Conservation (phyloP, 306 rosid genomes). For the Castanea crenata region DNA sequence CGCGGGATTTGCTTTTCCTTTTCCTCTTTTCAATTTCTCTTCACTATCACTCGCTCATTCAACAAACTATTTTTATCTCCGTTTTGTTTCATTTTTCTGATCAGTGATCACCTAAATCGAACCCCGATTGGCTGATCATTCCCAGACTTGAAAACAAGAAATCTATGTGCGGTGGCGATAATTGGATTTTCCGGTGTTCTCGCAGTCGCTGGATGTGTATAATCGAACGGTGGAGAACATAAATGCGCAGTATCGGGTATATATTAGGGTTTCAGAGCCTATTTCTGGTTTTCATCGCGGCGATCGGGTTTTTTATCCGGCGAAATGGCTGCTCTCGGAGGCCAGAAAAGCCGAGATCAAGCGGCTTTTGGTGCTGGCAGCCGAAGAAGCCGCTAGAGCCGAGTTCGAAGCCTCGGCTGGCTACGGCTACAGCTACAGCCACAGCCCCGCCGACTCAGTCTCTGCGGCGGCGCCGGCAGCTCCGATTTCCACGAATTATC, state of each 20-base stretch:
- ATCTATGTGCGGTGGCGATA: constrained; percentile 53
- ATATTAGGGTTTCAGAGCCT: constrained; percentile 72
- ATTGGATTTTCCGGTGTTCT: constrained; percentile 32
- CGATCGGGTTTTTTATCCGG: constrained; percentile 46
- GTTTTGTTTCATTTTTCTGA: too few relatives aligned
- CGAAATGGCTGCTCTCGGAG: constrained; percentile 61
- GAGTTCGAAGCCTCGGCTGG: constrained; percentile 63
- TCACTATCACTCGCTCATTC: constrained; percentile 12
- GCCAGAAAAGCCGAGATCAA: constrained; percentile 75
- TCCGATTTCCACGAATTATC: constrained; percentile 22
- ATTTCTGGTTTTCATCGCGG: constrained; percentile 54
- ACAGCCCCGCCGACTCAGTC: neutral
- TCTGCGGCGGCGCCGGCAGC: neutral
- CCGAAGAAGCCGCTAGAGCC: constrained; percentile 74
- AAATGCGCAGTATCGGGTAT: constrained; percentile 78
- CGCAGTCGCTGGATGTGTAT: constrained; percentile 48
- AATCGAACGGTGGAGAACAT: constrained; percentile 36
- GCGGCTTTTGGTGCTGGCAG: constrained; percentile 65
- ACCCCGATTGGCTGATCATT: constrained; percentile 4
- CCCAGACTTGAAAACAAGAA: neutral
- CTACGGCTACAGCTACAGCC: neutral
- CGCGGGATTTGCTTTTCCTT: neutral
- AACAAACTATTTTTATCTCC: neutral
- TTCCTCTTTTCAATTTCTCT: neutral
- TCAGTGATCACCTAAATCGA: neutral